Conservation (phyloP, 2,329 filamentous ascomycete species). For the Calonectria pteridis region DNA sequence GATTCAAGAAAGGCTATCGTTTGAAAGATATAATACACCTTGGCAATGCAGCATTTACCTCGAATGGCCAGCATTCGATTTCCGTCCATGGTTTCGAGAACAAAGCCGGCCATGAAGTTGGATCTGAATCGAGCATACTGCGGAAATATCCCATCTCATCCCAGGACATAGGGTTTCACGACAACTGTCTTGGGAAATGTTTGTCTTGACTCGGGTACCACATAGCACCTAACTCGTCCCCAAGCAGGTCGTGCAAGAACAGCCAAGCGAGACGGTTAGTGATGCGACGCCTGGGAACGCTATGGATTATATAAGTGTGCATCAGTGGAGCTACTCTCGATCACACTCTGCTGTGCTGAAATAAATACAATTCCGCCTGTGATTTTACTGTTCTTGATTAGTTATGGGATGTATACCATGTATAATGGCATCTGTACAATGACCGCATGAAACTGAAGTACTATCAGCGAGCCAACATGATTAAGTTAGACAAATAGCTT, state of each 20-base stretch:
- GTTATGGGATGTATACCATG: too few species aligned
- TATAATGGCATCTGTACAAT: neutral
- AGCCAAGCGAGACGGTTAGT: neutral
- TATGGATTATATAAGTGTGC: neutral
- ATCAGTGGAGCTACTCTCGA: neutral
- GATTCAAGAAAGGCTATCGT: constrained; percentile 15
- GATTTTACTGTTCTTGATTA: neutral
- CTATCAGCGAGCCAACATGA: neutral
- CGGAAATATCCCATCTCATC: neutral
- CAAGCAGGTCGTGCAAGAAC: neutral
- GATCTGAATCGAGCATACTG: neutral
- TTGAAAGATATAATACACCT: neutral
- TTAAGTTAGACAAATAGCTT: neutral
- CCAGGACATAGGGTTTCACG: neutral
- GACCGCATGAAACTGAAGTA: neutral
- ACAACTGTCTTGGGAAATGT: neutral
- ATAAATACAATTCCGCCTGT: neutral
- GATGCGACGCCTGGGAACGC: neutral
- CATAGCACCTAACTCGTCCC: neutral
- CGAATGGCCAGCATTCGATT: neutral
- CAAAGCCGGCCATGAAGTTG: neutral
- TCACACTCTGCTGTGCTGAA: neutral
- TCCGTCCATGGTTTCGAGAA: neutral
- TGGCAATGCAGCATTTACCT: neutral
- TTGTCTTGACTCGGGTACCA: neutral